Percentiles rank a stretch among this genome's conserved stretches.
Evolutionary conservation across 495 filamentous ascomycete species (phyloP).

Genomic region (Lichenothelia convexa): DNA sequence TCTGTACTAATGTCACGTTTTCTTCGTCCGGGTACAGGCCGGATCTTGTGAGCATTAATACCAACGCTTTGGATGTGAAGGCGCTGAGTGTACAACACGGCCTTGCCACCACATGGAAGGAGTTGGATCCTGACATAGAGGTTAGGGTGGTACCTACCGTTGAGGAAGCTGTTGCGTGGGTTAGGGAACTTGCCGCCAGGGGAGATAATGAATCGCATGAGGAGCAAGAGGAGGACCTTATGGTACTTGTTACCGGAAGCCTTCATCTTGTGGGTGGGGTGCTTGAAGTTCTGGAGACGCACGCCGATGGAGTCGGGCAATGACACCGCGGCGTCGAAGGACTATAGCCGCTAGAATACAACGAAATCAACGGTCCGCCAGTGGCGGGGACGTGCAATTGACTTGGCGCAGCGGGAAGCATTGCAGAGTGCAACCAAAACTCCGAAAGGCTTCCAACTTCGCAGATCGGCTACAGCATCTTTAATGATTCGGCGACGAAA

Average conservation of each 20-base stretch:
- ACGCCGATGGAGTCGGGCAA: too few species aligned
- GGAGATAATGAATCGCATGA: neutral
- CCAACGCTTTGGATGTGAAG: conserved; percentile 45
- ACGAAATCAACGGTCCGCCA: too few species aligned
- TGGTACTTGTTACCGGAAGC: conserved; percentile 59
- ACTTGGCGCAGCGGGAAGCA: too few species aligned
- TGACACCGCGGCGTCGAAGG: too few species aligned
- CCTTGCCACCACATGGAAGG: conserved; percentile 55
- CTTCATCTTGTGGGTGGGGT: conserved; percentile 75
- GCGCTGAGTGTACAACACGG: conserved; percentile 53
- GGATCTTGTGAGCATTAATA: conserved; percentile 64
- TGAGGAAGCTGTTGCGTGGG: conserved; percentile 64
- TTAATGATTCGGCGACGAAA: too few species aligned
- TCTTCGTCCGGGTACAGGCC: conserved; percentile 46
- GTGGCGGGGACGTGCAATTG: too few species aligned
- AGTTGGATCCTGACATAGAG: conserved; percentile 40
- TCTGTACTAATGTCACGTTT: conserved; percentile 80
- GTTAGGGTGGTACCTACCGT: conserved; percentile 57
- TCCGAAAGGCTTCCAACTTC: too few species aligned
- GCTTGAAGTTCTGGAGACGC: conserved; percentile 52
- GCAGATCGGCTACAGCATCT: too few species aligned
- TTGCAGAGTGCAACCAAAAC: too few species aligned
- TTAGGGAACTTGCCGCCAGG: conserved; percentile 30
- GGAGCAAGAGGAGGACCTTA: conserved; percentile 7
- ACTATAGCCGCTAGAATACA: too few species aligned